phyloP scores from a whole-genome alignment of 2,329 filamentous ascomycete species.

The Fonsecaea multimorphosa region DNA sequence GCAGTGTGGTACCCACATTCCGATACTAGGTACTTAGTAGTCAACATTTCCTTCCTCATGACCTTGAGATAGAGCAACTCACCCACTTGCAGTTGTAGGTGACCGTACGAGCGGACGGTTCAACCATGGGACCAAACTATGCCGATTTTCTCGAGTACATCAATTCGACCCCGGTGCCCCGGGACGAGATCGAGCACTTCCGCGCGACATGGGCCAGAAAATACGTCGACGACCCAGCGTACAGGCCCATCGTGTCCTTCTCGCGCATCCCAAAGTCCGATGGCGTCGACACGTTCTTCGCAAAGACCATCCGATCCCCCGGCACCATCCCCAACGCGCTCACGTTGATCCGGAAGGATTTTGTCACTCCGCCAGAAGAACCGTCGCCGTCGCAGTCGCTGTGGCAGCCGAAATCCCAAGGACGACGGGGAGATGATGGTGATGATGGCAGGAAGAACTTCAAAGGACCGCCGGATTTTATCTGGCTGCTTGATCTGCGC shows the following conservation, averaged over 20 bases:
- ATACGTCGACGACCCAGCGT: slow-evolving; percentile 1
- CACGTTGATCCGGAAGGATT: slow-evolving; percentile 2
- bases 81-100: too few species aligned
- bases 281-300: slow-evolving; percentile 5
- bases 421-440: neutral
- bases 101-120: neutral
- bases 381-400: neutral
- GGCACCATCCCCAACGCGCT: neutral
- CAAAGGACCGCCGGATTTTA: neutral
- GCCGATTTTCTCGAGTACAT: neutral
- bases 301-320: neutral
- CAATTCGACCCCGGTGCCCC: neutral
- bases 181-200: neutral
- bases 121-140: neutral
- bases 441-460: too few species aligned
- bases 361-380: neutral
- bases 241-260: slow-evolving; percentile 8
- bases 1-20: too few species aligned
- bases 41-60: too few species aligned
- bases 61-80: too few species aligned
- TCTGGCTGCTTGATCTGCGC: slow-evolving; percentile 5
- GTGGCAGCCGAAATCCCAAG: neutral
- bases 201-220: neutral
- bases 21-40: too few species aligned
- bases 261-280: slow-evolving; percentile 1